Conservation (phyloP, 495 filamentous ascomycete species). For the Penicillium flavigenum region DNA sequence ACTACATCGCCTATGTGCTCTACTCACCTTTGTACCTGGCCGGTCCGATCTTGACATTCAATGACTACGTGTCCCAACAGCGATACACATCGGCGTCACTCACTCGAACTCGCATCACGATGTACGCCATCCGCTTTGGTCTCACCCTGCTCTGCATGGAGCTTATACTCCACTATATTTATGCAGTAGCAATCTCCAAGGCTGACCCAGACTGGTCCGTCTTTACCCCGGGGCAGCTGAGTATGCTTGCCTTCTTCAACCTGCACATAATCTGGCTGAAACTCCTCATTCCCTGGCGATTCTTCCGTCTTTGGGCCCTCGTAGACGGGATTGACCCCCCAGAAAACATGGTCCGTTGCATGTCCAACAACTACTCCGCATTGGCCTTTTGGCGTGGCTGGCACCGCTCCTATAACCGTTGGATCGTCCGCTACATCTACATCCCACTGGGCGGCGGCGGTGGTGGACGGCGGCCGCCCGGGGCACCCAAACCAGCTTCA, state of each 20-base stretch:
- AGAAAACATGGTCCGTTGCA: slow-evolving; percentile 98
- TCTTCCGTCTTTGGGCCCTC: slow-evolving; percentile 94
- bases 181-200: slow-evolving; percentile 90
- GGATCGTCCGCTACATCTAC: slow-evolving; percentile 93
- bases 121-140: slow-evolving; percentile 83
- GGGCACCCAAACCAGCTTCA: slow-evolving; percentile 18
- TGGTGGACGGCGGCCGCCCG: slow-evolving; percentile 26
- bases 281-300: slow-evolving; percentile 91
- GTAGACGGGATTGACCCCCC: slow-evolving; percentile 90
- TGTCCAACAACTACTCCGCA: slow-evolving; percentile 90
- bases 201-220: slow-evolving; percentile 71
- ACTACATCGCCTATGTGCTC: slow-evolving; percentile 82
- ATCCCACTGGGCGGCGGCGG: slow-evolving; percentile 77
- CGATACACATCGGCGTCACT: slow-evolving; percentile 70
- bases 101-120: slow-evolving; percentile 60
- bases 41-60: slow-evolving; percentile 94
- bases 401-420: slow-evolving; percentile 93
- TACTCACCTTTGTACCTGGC: slow-evolving; percentile 93
- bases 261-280: slow-evolving; percentile 98
- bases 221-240: slow-evolving; percentile 86
- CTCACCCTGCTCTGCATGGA: slow-evolving; percentile 88
- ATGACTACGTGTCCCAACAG: slow-evolving; percentile 91
- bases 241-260: slow-evolving; percentile 93
- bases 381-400: slow-evolving; percentile 94
- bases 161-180: slow-evolving; percentile 87